Base-by-base conservation (phyloP, 345 rosid species). In the Microthlaspi erraticum region DNA sequence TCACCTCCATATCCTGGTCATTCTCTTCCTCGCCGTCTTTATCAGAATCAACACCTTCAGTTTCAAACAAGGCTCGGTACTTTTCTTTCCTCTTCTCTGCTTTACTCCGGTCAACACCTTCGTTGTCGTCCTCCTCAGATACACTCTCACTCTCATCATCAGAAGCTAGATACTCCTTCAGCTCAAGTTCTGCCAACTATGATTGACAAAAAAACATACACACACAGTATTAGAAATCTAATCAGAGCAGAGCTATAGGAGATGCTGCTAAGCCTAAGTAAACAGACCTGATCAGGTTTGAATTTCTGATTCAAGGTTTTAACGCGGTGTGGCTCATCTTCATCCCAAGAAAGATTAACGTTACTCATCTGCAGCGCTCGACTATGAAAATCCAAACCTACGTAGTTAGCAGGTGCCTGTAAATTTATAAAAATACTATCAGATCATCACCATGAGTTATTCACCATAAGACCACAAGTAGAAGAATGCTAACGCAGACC, bases 121-220 rank as follows among this genome's bases (percentile, higher is more conserved):
- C 3, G 46, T 2, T 70, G 7, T 73, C 57, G 6, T 81, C 60
- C 0, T 76, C 81, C 29, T 82, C 85, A 38, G 81, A 83, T 14
- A 89, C 89, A 61, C 84, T 78, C 56, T 91, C 89, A 61, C 84
- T 78, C 56, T 79, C 99, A 63, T 79, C 99, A 63, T 93, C 97
- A 51, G 97, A 91, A 68, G 99, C 99, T 77, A 94, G 75, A 79
- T 78, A 91, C 73, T 89, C 99, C 66, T 83, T 85, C 70, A 94
- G 41, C 67, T 94, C 98, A 81, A 86, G 69, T 8, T 91, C 87
- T 31, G 92, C 93, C 45, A 89, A 81, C 99, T 90, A 36, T 62
- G 51, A 13, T 45, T 26, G 38, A 55, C 1, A 10, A 33, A 68
- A 26, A n/a, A n/a, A n/a, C n/a, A 74, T 12, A 31, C 68, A 72